These are phyloP conservation scores for Fusarium pseudocircinatum DNA, from an alignment of 2,329 filamentous ascomycete species.

Conservation along the genomic window DNA sequence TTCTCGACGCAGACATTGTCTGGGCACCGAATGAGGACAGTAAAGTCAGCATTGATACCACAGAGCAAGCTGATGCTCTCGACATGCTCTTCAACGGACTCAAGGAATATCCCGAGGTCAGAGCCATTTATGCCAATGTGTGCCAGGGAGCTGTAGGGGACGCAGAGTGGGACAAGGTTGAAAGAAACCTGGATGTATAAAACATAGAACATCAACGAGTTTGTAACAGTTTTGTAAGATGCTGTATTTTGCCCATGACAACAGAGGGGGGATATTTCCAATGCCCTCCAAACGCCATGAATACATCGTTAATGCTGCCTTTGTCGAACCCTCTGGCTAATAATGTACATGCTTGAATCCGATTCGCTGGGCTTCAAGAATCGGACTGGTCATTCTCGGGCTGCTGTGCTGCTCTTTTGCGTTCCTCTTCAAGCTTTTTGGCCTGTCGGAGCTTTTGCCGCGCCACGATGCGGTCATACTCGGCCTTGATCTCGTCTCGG, in stretches of 20 bases:
- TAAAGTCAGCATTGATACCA: conserved; percentile 68
- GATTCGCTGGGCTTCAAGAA: conserved; percentile 15
- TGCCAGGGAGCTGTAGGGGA: conserved; percentile 61
- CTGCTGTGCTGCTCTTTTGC: conserved; percentile 39
- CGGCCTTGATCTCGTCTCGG: conserved; percentile 81
- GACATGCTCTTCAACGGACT: conserved; percentile 67
- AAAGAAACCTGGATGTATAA: conserved; percentile 62
- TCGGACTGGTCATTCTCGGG: conserved; percentile 20
- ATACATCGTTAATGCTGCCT: conserved; percentile 25
- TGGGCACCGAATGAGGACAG: conserved; percentile 88
- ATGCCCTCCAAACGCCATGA: conserved; percentile 42
- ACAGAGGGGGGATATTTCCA: conserved; percentile 31
- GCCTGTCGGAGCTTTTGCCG: conserved; percentile 79
- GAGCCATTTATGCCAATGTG: conserved; percentile 81
- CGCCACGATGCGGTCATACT: conserved; percentile 77
- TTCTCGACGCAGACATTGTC: conserved; percentile 81
- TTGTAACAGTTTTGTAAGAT: conserved; percentile 36
- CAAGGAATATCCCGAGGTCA: conserved; percentile 76
- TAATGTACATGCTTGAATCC: conserved; percentile 35
- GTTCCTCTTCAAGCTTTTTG: conserved; percentile 51
- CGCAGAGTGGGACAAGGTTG: conserved; percentile 63
- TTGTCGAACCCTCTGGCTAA: conserved; percentile 10
- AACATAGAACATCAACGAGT: conserved; percentile 27
- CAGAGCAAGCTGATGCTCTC: conserved; percentile 65
- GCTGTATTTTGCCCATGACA: conserved; percentile 15